phyloP scores from a whole-genome alignment of 192 early-diverging fungal species.

The Phlyctochytrium planicorne region DNA sequence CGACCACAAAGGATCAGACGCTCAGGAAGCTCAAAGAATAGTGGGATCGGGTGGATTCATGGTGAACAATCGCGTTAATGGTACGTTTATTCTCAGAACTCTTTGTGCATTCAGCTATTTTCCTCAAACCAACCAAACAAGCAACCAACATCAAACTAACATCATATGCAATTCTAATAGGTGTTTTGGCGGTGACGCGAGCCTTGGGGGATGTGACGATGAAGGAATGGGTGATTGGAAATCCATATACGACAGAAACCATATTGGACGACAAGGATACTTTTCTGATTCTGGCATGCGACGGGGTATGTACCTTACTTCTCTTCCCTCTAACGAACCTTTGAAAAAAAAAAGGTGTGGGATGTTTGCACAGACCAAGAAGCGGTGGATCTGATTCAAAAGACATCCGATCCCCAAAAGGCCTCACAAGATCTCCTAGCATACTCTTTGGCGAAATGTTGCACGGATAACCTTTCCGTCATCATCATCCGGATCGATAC shows the following conservation, averaged over 20 bases:
- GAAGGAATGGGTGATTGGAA: conserved; percentile 96
- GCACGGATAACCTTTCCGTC: conserved; percentile 92
- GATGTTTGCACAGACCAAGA: conserved; percentile 96
- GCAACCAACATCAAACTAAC: not conserved
- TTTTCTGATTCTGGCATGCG: conserved; percentile 93
- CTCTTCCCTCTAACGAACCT: conserved; percentile 6
- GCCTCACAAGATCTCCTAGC: conserved; percentile 79
- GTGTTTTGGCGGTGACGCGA: conserved; percentile 93
- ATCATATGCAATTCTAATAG: conserved; percentile 29
- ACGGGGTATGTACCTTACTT: conserved; percentile 70
- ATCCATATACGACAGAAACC: conserved; percentile 94
- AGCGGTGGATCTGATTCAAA: conserved; percentile 83
- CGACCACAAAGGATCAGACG: conserved; percentile 97
- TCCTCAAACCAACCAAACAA: no score
- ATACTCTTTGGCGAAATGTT: conserved; percentile 87
- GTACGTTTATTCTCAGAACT: conserved; percentile 33
- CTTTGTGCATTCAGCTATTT: not conserved
- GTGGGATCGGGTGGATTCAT: conserved; percentile 93
- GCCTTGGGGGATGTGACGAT: conserved; percentile 93
- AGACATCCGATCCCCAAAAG: conserved; percentile 69
- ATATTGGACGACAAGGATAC: conserved; percentile 70
- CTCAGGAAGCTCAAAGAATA: conserved; percentile 84
- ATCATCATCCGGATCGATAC: conserved; percentile 56
- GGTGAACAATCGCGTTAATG: conserved; percentile 97
- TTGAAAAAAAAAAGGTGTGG: conserved; percentile 69